Conservation (phyloP, 225 moss, liverwort and hornwort genomes). For the Pseudisothecium myosuroides region DNA sequence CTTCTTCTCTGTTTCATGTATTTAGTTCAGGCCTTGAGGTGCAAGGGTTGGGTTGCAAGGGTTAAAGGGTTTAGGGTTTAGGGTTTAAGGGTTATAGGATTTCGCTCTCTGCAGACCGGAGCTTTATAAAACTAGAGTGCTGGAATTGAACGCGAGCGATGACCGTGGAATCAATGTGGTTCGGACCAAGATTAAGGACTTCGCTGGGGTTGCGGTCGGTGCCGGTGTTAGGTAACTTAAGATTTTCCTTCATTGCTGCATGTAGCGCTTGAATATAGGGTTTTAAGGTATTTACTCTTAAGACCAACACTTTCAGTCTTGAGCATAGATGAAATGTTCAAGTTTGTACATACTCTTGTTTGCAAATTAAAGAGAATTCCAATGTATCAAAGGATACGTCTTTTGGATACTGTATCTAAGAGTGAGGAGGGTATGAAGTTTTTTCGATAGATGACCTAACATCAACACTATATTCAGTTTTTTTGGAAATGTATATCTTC, state of each 20-base stretch:
- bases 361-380: background rate
- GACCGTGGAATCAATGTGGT: conserved; percentile 96
- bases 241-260: background rate
- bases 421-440: background rate
- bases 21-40: background rate
- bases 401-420: background rate
- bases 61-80: background rate
- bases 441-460: background rate
- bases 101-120: conserved; percentile 39
- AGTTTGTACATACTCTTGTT: background rate
- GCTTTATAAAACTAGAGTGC: conserved; percentile 80
- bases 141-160: conserved; percentile 95
- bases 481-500: background rate
- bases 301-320: too few relatives aligned
- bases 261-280: background rate
- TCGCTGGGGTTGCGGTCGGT: conserved; percentile 86
- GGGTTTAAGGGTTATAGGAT: background rate
- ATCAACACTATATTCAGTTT: background rate
- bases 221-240: conserved; percentile 32
- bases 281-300: background rate
- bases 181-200: conserved; percentile 93
- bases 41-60: background rate
- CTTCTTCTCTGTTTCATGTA: background rate
- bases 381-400: background rate
- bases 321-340: background rate